Percentiles rank a stretch among this genome's conserved stretches.
Conservation (phyloP, 2,329 filamentous ascomycete genomes). For the Penicillium sp. region DNA sequence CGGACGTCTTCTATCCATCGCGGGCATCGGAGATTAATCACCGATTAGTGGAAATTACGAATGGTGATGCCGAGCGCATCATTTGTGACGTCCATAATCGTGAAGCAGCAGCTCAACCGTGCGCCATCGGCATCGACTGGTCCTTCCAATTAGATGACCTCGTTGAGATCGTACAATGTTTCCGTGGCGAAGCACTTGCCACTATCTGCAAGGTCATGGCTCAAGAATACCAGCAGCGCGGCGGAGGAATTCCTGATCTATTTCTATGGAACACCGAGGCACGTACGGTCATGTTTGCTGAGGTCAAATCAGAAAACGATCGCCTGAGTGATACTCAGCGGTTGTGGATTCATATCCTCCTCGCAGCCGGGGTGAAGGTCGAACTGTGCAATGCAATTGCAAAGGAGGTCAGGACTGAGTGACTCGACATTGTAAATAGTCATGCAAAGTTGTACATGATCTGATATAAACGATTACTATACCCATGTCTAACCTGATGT, state of each 20-base stretch:
- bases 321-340: constrained; percentile 92
- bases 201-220: constrained; percentile 89
- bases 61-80: constrained; percentile 68
- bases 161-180: constrained; percentile 72
- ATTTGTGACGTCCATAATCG: constrained; percentile 65
- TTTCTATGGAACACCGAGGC: constrained; percentile 72
- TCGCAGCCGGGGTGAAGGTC: constrained; percentile 77
- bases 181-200: constrained; percentile 74
- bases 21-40: constrained; percentile 87
- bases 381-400: constrained; percentile 71
- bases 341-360: constrained; percentile 93
- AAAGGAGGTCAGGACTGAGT: constrained; percentile 48
- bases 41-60: constrained; percentile 79
- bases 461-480: neutral
- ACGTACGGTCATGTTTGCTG: constrained; percentile 69
- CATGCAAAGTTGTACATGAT: neutral
- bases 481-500: neutral
- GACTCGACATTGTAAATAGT: neutral
- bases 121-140: constrained; percentile 91
- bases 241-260: constrained; percentile 86
- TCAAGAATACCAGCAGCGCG: constrained; percentile 85
- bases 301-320: constrained; percentile 85
- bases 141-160: constrained; percentile 76
- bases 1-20: constrained; percentile 83
- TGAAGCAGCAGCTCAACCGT: constrained; percentile 70